These are phyloP conservation scores for Zygosaccharomyces gambellarensis DNA, from an alignment of 805 yeast genomes.

Conservation along the genomic window DNA sequence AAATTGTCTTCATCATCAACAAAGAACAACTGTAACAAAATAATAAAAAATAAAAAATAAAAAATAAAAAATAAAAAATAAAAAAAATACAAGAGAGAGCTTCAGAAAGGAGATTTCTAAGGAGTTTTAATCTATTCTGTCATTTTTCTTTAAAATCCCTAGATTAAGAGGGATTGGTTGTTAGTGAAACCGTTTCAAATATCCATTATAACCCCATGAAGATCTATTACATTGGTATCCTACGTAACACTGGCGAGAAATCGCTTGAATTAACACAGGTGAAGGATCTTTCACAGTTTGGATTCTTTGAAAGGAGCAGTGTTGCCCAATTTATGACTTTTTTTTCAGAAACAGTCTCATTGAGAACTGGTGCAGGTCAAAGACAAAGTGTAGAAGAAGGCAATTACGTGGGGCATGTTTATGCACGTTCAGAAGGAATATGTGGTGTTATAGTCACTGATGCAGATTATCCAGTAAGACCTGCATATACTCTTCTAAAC, in stretches of 20 bases:
- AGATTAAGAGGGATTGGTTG: background rate
- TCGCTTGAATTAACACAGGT: slow-evolving; percentile 76
- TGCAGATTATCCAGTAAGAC: slow-evolving; percentile 93
- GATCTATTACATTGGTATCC: slow-evolving; percentile 82
- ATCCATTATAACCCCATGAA: slow-evolving; percentile 53
- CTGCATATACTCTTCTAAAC: slow-evolving; percentile 89
- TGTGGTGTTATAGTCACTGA: slow-evolving; percentile 91
- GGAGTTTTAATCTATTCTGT: background rate
- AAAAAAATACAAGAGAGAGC: background rate
- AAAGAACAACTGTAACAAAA: background rate
- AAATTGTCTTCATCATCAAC: background rate
- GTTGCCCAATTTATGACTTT: slow-evolving; percentile 94
- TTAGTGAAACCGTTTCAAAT: background rate
- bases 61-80: background rate
- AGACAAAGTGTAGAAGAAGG: slow-evolving; percentile 94
- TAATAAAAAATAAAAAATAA: background rate
- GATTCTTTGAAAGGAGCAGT: slow-evolving; percentile 78
- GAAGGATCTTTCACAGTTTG: slow-evolving; percentile 77
- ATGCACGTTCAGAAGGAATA: slow-evolving; percentile 82
- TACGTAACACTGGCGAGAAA: slow-evolving; percentile 54
- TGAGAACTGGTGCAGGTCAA: slow-evolving; percentile 82
- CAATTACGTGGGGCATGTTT: slow-evolving; percentile 85
- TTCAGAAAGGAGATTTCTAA: background rate
- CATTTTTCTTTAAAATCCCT: background rate
- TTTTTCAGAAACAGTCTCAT: slow-evolving; percentile 84